Base-by-base conservation (phyloP, 192 early-diverging fungal species). In the Rhizoclosmatium sp. region DNA sequence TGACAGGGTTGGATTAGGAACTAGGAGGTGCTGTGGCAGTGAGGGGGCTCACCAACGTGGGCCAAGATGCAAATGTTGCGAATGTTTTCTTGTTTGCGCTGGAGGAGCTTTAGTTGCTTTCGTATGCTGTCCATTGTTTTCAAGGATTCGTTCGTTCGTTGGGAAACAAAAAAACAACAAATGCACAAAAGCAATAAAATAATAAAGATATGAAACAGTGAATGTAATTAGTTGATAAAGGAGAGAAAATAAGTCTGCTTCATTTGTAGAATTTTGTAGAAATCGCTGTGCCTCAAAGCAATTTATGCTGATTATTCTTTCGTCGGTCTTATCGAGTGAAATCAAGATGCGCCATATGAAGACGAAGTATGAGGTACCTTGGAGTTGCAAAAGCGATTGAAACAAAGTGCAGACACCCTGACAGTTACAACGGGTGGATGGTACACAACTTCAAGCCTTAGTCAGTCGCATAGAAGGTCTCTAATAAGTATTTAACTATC, bases 1-100 rank as follows among this genome's bases (percentile, higher is more conserved):
- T 5, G 62, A 31, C 44, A 21, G 68, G 16, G 40, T 82, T n/a
- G 3, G 14, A 3, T 2, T 76, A 31, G 10, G 3, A 47, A 41
- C 31, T 31, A 10, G 2, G 40, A 23, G 23, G 42, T 41, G 41
- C 2, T 19, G 5, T 23, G 0, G 3, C 31, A 59, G 1, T 59
- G 31, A 21, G n/a, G 21, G 48, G 4, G 96, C 85, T 97, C 96
- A 88, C 98, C 98, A 44, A 99, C 98, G 79, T 99, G 98, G 1
- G 98, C 98, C 41, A 99, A 85, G 62, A 99, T 98, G 82, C 97
- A 99, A 59, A 99, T 94, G 81, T 99, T 99, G 69, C 98, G 89
- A 47, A 99, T 95, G 60, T 62, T 62, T 19, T 62, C 21, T 23
- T 62, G 60, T 21, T 62, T 62, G 7, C 60, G 60, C 39, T 62